Base-by-base conservation (phyloP, 2,329 filamentous ascomycete species). In the Moelleriella libera region DNA sequence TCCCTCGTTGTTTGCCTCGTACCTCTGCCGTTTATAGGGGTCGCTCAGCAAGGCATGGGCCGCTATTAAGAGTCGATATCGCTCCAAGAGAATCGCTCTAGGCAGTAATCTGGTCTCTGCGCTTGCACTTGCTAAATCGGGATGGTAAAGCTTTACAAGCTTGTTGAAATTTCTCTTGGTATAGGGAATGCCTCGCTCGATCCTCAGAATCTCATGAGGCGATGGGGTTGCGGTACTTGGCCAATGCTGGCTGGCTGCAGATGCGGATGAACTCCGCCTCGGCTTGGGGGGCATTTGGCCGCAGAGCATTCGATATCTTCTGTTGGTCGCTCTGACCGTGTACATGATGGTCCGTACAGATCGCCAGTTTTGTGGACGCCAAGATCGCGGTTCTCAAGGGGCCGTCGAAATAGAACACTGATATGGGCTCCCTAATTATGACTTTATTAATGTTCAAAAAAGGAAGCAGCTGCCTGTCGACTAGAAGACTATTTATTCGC, bases 111-210 rank as follows among this genome's bases (percentile, higher is more conserved):
- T 37, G 30, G 30, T 11, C 7, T 43, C 45, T 21, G 21, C 21
- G 34, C 8, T 8, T 8, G 8, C 12, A 37, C 12, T 37, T 31
- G 32, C 32, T 28, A 54, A 47, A 39, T 55, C 53, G 1, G 54
- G 54, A n/a, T 55, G 54, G 34, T 54, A 55, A 9, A 51, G 29
- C 47, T 55, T 55, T 29, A 54, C 53, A 6, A 55, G 48, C 12
- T 34, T 47, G 41, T 51, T 46, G 41, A 55, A 55, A 3, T 21
- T 30, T 21, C 39, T 45, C 46, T 55, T 55, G 14, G 50, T 48
- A 43, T 55, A 55, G 8, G 48, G 45, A 4, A 8, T 21, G 5
- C 46, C 46, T 7, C 37, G 42, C 8, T 46, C 47, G 3, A 41
- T 30, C 8, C 47, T 29, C n/a, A 54, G 50, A 9, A 55, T 48